phyloP scores from a whole-genome alignment of 2,329 filamentous ascomycete species.

The Calonectria crousiana region DNA sequence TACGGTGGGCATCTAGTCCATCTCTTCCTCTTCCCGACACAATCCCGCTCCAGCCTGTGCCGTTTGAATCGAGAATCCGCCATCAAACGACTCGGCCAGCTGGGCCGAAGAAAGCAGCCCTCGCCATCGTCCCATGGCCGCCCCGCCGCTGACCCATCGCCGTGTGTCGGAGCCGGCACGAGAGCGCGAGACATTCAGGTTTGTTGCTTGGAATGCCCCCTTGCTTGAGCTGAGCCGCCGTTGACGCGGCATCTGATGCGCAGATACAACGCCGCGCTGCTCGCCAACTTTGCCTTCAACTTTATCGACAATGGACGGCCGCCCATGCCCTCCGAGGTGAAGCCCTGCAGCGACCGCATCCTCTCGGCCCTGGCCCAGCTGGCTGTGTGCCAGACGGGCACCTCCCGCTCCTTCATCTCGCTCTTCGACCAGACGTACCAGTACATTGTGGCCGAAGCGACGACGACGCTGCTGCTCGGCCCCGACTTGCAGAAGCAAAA shows the following conservation, averaged over 20 bases:
- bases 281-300: constrained; percentile 16
- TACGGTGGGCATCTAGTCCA: not conserved
- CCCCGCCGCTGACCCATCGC: constrained; percentile 6
- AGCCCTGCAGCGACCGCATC: constrained; percentile 50
- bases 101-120: not conserved
- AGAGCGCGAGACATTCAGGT: constrained; percentile 24
- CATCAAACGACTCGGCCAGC: constrained; percentile 1
- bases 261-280: constrained; percentile 9
- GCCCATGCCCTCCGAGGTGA: constrained; percentile 30
- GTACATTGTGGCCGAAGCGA: constrained; percentile 65
- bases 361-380: constrained; percentile 65
- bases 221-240: not conserved
- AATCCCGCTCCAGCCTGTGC: not conserved
- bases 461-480: constrained; percentile 53
- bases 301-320: constrained; percentile 9
- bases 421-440: constrained; percentile 63
- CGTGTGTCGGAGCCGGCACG: constrained; percentile 16
- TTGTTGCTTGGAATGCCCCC: constrained; percentile 1
- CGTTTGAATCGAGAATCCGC: not conserved
- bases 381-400: constrained; percentile 56
- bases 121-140: not conserved
- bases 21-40: not conserved
- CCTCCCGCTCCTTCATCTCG: constrained; percentile 59
- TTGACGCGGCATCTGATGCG: not conserved
- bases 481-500: constrained; percentile 28